These are phyloP conservation scores for Astrothelium subdiscretum DNA, from an alignment of 495 filamentous ascomycete genomes.

Conservation along the genomic window DNA sequence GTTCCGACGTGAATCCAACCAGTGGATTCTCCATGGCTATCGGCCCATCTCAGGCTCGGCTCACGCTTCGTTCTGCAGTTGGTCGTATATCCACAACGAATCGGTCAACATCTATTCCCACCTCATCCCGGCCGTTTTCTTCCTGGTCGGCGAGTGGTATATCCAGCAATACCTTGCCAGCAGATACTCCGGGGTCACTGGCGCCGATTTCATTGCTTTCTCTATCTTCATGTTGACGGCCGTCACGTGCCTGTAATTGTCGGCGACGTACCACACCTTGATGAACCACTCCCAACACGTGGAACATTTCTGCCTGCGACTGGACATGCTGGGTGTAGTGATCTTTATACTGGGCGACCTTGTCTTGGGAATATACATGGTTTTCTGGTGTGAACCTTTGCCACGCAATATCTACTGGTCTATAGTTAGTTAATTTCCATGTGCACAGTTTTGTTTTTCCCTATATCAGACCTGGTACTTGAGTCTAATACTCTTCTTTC, in stretches of 20 bases:
- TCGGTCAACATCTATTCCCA: conserved; percentile 30
- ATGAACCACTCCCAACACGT: conserved; percentile 23
- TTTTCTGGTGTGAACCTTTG: conserved; percentile 9
- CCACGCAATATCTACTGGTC: conserved; percentile 7
- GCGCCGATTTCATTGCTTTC: conserved; percentile 20
- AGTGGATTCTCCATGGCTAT: conserved; percentile 24
- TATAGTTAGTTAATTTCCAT: conserved; percentile 10
- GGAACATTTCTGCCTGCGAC: conserved; percentile 18
- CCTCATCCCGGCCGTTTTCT: conserved; percentile 18
- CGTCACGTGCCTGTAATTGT: conserved; percentile 17
- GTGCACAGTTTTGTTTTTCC: background rate
- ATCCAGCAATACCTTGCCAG: conserved; percentile 18
- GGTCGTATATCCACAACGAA: conserved; percentile 28
- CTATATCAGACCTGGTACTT: conserved; percentile 3
- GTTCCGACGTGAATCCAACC: conserved; percentile 19
- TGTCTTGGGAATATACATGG: conserved; percentile 24
- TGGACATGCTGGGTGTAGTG: conserved; percentile 21
- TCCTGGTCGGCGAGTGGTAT: conserved; percentile 13
- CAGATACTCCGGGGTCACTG: conserved; percentile 17
- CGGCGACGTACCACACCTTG: conserved; percentile 24
- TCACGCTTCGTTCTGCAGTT: conserved; percentile 24
- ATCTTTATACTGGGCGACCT: conserved; percentile 18
- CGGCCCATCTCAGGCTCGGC: conserved; percentile 25
- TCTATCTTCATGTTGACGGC: conserved; percentile 24
- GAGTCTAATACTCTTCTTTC: conserved; percentile 5